phyloP scores from a whole-genome alignment of 2,329 filamentous ascomycete genomes.

The Cucurbitaria berberidis region DNA sequence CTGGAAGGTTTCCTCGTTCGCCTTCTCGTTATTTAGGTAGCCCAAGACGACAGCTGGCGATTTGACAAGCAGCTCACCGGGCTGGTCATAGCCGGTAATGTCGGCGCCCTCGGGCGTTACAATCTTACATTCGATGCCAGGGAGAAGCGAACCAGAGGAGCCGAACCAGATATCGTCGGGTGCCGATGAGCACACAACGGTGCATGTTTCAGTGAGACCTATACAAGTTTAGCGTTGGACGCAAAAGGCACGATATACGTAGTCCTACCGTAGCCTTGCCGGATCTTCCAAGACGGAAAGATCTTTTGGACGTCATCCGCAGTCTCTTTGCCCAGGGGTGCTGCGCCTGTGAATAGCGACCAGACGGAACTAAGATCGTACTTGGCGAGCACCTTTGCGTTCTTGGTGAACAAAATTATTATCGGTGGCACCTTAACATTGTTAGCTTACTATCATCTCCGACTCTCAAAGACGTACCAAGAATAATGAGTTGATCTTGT shows the following conservation, averaged over 20 bases:
- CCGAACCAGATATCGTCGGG: constrained; percentile 71
- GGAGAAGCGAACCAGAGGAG: constrained; percentile 73
- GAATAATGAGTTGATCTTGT: constrained; percentile 71
- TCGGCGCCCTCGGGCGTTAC: constrained; percentile 72
- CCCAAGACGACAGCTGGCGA: constrained; percentile 71
- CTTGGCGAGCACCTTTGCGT: constrained; percentile 64
- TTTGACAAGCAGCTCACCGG: constrained; percentile 79
- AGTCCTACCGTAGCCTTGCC: constrained; percentile 71
- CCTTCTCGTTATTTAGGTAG: constrained; percentile 85
- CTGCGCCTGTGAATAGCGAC: constrained; percentile 74
- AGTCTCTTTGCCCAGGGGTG: constrained; percentile 76
- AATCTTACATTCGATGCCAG: constrained; percentile 69
- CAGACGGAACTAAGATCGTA: constrained; percentile 75
- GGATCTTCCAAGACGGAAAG: constrained; percentile 69
- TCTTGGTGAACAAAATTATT: constrained; percentile 76
- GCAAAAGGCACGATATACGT: too few relatives aligned
- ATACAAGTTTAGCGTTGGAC: constrained; percentile 1
- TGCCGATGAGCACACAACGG: constrained; percentile 68
- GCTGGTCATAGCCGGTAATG: constrained; percentile 64
- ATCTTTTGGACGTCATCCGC: constrained; percentile 66
- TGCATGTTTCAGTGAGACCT: constrained; percentile 79
- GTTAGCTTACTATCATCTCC: constrained; percentile 9
- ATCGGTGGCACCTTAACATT: constrained; percentile 74
- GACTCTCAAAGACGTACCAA: constrained; percentile 59
- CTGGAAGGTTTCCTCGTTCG: constrained; percentile 80